phyloP scores from a whole-genome alignment of 2,329 filamentous ascomycete genomes.

The Talaromyces islandicus region DNA sequence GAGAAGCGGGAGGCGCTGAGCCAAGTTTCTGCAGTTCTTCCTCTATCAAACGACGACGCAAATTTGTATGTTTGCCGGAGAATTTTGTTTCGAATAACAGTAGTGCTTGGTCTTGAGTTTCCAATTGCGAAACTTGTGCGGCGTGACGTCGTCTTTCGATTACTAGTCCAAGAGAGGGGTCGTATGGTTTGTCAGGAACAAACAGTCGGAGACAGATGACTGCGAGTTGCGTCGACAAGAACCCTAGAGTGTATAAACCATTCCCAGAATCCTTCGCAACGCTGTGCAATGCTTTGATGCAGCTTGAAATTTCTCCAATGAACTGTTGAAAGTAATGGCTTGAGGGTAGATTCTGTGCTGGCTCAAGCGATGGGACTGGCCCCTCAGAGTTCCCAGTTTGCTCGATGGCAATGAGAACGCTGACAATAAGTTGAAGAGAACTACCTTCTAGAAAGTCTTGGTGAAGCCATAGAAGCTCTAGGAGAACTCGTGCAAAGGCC shows the following conservation, averaged over 20 bases:
- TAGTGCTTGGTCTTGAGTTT: constrained; percentile 55
- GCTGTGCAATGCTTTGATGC: constrained; percentile 20
- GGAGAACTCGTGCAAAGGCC: constrained; percentile 36
- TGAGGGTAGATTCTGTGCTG: constrained; percentile 17
- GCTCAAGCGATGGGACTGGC: constrained; percentile 11
- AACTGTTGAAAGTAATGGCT: constrained; percentile 33
- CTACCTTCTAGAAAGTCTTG: constrained; percentile 18
- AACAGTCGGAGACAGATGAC: constrained; percentile 71
- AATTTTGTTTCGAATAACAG: constrained; percentile 60
- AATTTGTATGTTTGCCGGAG: constrained; percentile 61
- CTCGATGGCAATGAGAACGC: constrained; percentile 20
- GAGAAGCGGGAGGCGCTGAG: constrained; percentile 57
- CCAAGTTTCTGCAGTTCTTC: constrained; percentile 60
- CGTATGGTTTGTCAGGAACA: constrained; percentile 78
- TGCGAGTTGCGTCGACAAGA: constrained; percentile 72
- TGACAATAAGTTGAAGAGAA: constrained; percentile 13
- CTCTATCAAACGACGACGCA: constrained; percentile 60
- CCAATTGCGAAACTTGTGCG: constrained; percentile 52
- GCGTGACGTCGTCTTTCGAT: constrained; percentile 59
- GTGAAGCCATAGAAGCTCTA: constrained; percentile 30
- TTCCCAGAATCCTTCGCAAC: constrained; percentile 13
- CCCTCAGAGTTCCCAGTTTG: constrained; percentile 14
- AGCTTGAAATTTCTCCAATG: constrained; percentile 21
- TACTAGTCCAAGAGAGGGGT: constrained; percentile 60
- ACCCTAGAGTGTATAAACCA: constrained; percentile 37